These are phyloP conservation scores for Xylaria bambusicola DNA, from an alignment of 495 filamentous ascomycete species.

Conservation along the genomic window DNA sequence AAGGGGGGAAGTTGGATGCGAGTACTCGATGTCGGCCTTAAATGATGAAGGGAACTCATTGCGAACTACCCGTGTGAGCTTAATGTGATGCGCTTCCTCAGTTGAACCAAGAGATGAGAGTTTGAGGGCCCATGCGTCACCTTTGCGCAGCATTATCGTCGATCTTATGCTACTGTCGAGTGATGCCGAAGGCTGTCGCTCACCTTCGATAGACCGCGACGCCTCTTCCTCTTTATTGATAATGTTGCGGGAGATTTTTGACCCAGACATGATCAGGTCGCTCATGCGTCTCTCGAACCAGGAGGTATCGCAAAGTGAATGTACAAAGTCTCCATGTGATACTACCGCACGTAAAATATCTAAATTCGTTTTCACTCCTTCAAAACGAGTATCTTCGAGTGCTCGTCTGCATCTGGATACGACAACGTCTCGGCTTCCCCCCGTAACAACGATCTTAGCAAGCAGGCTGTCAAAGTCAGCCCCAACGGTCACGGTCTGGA, in stretches of 20 bases:
- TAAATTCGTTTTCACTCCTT: slow-evolving; percentile 59
- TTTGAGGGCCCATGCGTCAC: slow-evolving; percentile 58
- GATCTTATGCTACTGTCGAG: slow-evolving; percentile 21
- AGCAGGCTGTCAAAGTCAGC: slow-evolving; percentile 62
- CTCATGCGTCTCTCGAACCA: slow-evolving; percentile 50
- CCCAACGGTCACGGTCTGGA: slow-evolving; percentile 46
- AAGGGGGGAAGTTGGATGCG: slow-evolving; percentile 37
- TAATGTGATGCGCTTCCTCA: slow-evolving; percentile 45
- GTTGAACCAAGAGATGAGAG: slow-evolving; percentile 37
- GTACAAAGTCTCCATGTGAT: slow-evolving; percentile 47
- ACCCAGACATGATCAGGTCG: slow-evolving; percentile 40
- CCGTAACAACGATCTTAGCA: slow-evolving; percentile 64
- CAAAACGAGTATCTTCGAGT: slow-evolving; percentile 53
- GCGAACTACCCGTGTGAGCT: slow-evolving; percentile 53
- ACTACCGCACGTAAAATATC: slow-evolving; percentile 56
- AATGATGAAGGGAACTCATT: slow-evolving; percentile 62
- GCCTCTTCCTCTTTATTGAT: neutral
- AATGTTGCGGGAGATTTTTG: slow-evolving; percentile 24
- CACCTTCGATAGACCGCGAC: neutral
- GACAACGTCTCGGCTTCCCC: slow-evolving; percentile 49
- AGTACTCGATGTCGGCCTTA: slow-evolving; percentile 57
- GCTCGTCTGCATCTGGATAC: slow-evolving; percentile 56
- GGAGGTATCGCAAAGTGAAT: slow-evolving; percentile 52
- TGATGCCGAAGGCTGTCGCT: neutral
- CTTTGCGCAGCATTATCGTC: slow-evolving; percentile 53